Base-by-base conservation (phyloP, 176 grass and related monocot species). In the Paspalum vaginatum region DNA sequence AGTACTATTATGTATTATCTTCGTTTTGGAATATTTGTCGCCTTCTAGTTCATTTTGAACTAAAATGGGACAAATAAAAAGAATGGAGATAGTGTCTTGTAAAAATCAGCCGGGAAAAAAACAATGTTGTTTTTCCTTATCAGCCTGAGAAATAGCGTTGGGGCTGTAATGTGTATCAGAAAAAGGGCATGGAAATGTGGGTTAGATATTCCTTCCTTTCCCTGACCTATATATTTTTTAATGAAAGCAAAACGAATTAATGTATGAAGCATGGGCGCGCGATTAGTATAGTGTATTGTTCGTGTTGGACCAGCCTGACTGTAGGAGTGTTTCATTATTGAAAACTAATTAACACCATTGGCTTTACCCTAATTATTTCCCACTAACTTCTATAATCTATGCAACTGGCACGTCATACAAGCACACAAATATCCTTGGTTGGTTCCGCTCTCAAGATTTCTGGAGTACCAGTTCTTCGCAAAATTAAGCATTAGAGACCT, bases 361-460 rank as follows among this genome's bases (percentile, higher is more conserved):
- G 68, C 76, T 78, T 67, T 79, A 12, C 63, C 48, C 77, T 68
- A 81, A 77, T 89, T 40, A 81, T 89, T 16, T 27, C 49, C 54
- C 65, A 72, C 26, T 65, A 41, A 70, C 37, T 56, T 57, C 2
- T 55, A 21, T 67, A 72, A 54, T 62, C 57, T 78, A 72, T 18
- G 52, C 38, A 9, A 25, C 32, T 26, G 62, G 44, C 61, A 79
- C 61, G 61, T 50, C 44, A 21, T 10, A 38, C 38, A 69, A 42
- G 5, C 47, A 37, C 22, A 67, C 50, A 42, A 0, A 60, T n/a
- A 49, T 57, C 21, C 50, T 48, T 27, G 49, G 62, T 50, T 59
- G 53, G 43, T 71, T 64, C 62, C 56, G 14, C 63, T 44, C 2
- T 60, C 18, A 44, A 12, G 8, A 51, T 51, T 42, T 13, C 25